Conservation (phyloP, 495 filamentous ascomycete species). For the Aspergillus sclerotioniger region DNA sequence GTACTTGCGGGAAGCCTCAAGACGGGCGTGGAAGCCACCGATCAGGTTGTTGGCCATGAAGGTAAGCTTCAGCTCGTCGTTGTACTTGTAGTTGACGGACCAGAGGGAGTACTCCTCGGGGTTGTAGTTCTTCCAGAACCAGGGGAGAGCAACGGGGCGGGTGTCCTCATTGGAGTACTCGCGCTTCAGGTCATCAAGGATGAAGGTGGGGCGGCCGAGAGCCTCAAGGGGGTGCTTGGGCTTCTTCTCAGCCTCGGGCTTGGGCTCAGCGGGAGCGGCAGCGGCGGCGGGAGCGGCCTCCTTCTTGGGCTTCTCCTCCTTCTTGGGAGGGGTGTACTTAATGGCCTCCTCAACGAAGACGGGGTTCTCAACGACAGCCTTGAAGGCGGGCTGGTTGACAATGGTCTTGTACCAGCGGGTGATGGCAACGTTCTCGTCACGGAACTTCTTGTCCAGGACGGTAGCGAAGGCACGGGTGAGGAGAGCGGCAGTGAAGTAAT, state of each 20-base stretch:
- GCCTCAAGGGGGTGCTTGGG: conserved; percentile 94
- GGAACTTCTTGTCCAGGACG: conserved; percentile 87
- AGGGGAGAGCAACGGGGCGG: conserved; percentile 76
- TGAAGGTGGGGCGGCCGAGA: conserved; percentile 74
- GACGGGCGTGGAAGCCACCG: conserved; percentile 93
- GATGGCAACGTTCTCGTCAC: conserved; percentile 74
- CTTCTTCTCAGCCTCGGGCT: conserved; percentile 75
- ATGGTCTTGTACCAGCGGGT: conserved; percentile 94
- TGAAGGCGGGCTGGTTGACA: conserved; percentile 86
- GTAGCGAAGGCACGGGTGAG: conserved; percentile 81
- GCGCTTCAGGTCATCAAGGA: conserved; percentile 96
- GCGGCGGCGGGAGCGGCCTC: conserved; percentile 54
- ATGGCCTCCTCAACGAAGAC: conserved; percentile 79
- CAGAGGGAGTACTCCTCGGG: conserved; percentile 94
- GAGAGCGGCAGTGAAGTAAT: conserved; percentile 77
- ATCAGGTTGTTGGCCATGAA: conserved; percentile 99
- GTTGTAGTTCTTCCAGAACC: conserved; percentile 97
- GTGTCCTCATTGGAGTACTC: conserved; percentile 97
- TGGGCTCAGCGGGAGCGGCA: conserved; percentile 58
- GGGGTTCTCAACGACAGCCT: conserved; percentile 68
- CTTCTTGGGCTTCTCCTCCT: conserved; percentile 69
- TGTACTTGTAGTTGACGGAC: conserved; percentile 94
- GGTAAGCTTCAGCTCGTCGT: conserved; percentile 90
- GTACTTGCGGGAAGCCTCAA: conserved; percentile 98
- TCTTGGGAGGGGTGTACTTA: conserved; percentile 90